These are phyloP conservation scores for Acidomyces sp. DNA, from an alignment of 495 filamentous ascomycete species.

Conservation along the genomic window DNA sequence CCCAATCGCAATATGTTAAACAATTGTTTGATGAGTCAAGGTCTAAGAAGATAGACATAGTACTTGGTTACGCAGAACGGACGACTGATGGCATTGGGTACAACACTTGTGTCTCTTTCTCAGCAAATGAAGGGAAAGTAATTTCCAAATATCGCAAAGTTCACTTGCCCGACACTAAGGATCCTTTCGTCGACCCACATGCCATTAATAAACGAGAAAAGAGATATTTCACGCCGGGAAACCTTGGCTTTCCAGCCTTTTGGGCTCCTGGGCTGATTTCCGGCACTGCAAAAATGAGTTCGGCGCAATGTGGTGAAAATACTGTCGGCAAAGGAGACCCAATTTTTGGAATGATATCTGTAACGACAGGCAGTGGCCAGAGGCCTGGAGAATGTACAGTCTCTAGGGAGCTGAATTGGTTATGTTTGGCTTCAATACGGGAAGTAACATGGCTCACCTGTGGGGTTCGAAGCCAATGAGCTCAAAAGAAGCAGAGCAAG, in stretches of 20 bases:
- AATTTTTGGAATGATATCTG: constrained; percentile 41
- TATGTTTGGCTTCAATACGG: constrained; percentile 38
- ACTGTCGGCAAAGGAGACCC: constrained; percentile 32
- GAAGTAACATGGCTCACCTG: constrained; percentile 31
- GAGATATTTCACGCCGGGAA: constrained; percentile 36
- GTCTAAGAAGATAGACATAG: constrained; percentile 34
- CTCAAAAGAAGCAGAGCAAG: constrained; percentile 29
- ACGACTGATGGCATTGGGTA: constrained; percentile 28
- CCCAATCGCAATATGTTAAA: constrained; percentile 29
- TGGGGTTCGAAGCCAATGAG: constrained; percentile 34
- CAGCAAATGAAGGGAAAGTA: constrained; percentile 28
- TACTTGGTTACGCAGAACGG: constrained; percentile 36
- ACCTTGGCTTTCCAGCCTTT: constrained; percentile 38
- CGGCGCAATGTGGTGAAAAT: constrained; percentile 5
- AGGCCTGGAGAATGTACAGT: constrained; percentile 35
- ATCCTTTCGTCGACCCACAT: constrained; percentile 34
- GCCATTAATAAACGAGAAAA: constrained; percentile 40
- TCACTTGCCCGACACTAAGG: constrained; percentile 36
- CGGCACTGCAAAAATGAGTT: constrained; percentile 12
- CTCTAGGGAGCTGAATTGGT: constrained; percentile 38
- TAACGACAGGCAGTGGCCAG: constrained; percentile 39
- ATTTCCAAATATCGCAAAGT: constrained; percentile 39
- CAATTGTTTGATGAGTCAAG: constrained; percentile 35
- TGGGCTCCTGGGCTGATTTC: constrained; percentile 32
- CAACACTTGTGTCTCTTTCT: constrained; percentile 37